phyloP scores from a whole-genome alignment of 192 early-diverging fungal species.

The Mycoemilia scoparia region DNA sequence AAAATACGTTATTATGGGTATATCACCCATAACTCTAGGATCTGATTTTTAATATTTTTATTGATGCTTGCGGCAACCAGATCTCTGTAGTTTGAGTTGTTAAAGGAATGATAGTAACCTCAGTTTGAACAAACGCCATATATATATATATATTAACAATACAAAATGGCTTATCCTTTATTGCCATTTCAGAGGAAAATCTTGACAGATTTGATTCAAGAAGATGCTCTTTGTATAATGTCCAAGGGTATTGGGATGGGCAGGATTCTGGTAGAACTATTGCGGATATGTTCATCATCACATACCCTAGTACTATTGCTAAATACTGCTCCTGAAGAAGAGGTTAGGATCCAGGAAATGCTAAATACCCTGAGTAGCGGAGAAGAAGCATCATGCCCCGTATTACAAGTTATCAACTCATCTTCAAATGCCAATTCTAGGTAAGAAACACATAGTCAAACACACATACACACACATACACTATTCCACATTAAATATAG shows the following conservation, averaged over 20 bases:
- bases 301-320: slow-evolving; percentile 62
- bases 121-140: too few species aligned
- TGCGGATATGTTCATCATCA: slow-evolving; percentile 46
- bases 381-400: slow-evolving; percentile 9
- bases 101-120: too few species aligned
- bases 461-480: slow-evolving; percentile 14
- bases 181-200: slow-evolving; percentile 50
- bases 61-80: too few species aligned
- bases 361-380: slow-evolving; percentile 27
- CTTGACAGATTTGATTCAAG: slow-evolving; percentile 41
- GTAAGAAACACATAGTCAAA: slow-evolving; percentile 2
- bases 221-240: slow-evolving; percentile 65
- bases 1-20: too few species aligned
- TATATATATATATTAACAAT: too few species aligned
- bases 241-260: slow-evolving; percentile 61
- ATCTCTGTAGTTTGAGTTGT: too few species aligned
- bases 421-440: slow-evolving; percentile 21
- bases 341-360: slow-evolving; percentile 29
- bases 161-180: too few species aligned
- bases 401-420: slow-evolving; percentile 20
- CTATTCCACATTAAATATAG: slow-evolving; percentile 6
- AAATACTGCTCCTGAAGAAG: slow-evolving; percentile 45
- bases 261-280: slow-evolving; percentile 46
- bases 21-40: too few species aligned
- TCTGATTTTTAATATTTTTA: too few species aligned